Conservation (phyloP, 176 grass and related monocot species). For the Hyparrhenia diplandra region DNA sequence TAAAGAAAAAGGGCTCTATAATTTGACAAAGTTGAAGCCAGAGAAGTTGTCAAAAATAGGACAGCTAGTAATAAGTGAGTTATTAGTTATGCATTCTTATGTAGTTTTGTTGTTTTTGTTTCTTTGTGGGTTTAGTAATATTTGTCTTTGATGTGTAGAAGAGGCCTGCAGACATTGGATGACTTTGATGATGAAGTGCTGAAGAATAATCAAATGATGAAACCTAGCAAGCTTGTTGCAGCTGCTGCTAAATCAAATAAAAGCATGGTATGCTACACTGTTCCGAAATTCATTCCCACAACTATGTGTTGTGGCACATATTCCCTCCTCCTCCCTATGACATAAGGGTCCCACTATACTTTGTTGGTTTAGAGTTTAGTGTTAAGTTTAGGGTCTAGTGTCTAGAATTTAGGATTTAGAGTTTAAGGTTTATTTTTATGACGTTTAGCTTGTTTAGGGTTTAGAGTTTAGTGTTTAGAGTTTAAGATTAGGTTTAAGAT, state of each 20-base stretch:
- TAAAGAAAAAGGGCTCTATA: conserved; percentile 87
- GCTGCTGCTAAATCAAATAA: conserved; percentile 52
- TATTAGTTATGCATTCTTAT: neutral
- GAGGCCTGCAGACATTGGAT: conserved; percentile 41
- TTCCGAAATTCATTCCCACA: too few species aligned
- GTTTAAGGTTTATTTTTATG: too few species aligned
- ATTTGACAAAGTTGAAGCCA: conserved; percentile 37
- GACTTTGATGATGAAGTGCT: conserved; percentile 91
- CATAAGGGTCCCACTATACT: too few species aligned
- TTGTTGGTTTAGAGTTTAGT: too few species aligned
- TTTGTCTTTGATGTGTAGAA: conserved; percentile 32
- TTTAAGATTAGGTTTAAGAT: too few species aligned
- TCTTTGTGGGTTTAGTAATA: conserved; percentile 31
- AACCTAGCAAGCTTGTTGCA: conserved; percentile 40
- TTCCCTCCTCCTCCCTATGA: too few species aligned
- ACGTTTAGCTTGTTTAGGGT: too few species aligned
- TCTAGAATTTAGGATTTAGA: too few species aligned
- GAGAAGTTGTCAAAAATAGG: conserved; percentile 42
- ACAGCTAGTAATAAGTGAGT: conserved; percentile 49
- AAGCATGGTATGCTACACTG: conserved; percentile 59
- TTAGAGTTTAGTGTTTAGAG: too few species aligned
- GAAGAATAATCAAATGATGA: conserved; percentile 39
- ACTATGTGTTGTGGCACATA: too few species aligned
- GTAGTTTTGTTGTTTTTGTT: neutral
- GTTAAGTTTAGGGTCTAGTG: too few species aligned